These are phyloP conservation scores for Fagus crenata DNA, from an alignment of 306 rosid species.

Conservation along the genomic window DNA sequence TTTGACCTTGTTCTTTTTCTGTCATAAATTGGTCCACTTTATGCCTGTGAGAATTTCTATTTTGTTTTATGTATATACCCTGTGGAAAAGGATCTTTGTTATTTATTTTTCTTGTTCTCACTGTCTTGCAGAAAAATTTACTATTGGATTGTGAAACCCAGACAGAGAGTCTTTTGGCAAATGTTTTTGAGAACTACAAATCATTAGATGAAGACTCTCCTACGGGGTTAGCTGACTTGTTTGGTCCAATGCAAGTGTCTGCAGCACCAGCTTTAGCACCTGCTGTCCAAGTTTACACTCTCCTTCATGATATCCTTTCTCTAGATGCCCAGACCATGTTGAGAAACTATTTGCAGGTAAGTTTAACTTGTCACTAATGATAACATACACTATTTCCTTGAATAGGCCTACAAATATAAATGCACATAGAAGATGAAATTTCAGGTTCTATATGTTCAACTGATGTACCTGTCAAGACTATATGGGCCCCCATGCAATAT, in stretches of 20 bases:
- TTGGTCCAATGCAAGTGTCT: constrained; percentile 56
- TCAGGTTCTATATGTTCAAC: background rate
- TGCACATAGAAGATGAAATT: background rate
- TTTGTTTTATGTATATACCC: background rate
- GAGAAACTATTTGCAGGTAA: constrained; percentile 80
- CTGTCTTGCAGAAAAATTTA: constrained; percentile 72
- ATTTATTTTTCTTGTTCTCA: constrained; percentile 15
- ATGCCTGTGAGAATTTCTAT: background rate
- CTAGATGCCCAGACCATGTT: constrained; percentile 75
- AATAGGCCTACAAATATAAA: constrained; percentile 6
- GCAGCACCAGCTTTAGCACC: constrained; percentile 93
- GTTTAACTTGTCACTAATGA: constrained; percentile 8
- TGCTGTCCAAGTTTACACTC: constrained; percentile 74
- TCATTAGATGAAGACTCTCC: constrained; percentile 81
- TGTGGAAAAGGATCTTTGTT: constrained; percentile 24
- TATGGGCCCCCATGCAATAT: background rate
- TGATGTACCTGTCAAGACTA: background rate
- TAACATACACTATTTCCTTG: constrained; percentile 15
- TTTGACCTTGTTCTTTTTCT: no score
- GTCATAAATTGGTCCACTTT: background rate
- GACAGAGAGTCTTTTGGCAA: constrained; percentile 74
- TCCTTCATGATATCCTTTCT: constrained; percentile 87
- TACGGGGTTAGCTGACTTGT: constrained; percentile 62
- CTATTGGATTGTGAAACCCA: constrained; percentile 89
- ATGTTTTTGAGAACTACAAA: constrained; percentile 90